Base-by-base conservation (phyloP, 2,329 filamentous ascomycete genomes). In the Ceratocystis variospora region DNA sequence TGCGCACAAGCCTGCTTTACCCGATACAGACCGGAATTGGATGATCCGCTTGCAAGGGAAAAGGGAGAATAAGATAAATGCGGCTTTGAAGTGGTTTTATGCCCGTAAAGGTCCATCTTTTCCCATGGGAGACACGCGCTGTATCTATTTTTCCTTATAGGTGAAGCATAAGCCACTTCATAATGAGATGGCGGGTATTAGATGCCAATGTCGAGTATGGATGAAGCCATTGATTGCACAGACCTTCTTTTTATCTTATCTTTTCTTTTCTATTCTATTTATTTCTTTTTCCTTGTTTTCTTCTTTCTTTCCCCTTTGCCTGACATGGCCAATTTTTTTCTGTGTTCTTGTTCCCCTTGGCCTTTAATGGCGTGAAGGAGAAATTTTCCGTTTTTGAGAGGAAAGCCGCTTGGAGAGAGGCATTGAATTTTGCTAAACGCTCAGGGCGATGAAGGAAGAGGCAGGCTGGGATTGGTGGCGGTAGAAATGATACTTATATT, bases 141-240 rank as follows among this genome's bases (percentile, higher is more conserved):
- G 37, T 41, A 12, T 41, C 37, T 41, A 41, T 15, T 41, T 41
- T 41, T 41, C 12, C 37, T 19, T 22, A 25, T n/a, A 50, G 48
- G 48, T 50, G 22, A 53, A 53, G 37, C 10, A 41, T 41, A 53
- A 53, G 48, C 48, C 48, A 28, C 28, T 33, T n/a, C 48, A 53
- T 53, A 19, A 53, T 53, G n/a, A 6, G 48, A 25, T 59, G 55
- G 28, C 55, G 55, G 55, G 33, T 59, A 59, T 59, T 59, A 31
- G 55, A 37, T 59, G 55, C 55, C 55, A 59, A 37, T 59, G 55
- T 59, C 4, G 37, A n/a, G n/a, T 28, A 45, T 45, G 25, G 37
- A 46, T 33, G 33, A 33, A 62, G 37, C 61, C 25, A n/a, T 62
- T 62, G 41, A 48, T 17, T 28, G 44, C 44, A 31, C 44, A 19